phyloP scores from a whole-genome alignment of 164 flowering plant genomes.

The Tinospora cordifolia region DNA sequence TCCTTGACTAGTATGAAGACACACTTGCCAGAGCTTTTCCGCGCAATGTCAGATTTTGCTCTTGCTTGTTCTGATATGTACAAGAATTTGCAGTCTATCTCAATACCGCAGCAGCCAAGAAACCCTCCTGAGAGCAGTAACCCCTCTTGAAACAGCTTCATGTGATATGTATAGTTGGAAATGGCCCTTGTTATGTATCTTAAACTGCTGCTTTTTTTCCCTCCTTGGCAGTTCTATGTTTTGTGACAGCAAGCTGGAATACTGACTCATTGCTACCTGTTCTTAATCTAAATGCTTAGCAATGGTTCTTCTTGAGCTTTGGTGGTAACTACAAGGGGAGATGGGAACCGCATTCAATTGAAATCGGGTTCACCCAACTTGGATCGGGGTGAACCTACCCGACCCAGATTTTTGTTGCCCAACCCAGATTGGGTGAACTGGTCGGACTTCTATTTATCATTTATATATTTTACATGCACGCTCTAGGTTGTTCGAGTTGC shows the following conservation, averaged over 20 bases:
- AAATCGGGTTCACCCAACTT: too few relatives aligned
- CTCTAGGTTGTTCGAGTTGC: too few relatives aligned
- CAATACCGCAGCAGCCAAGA: constrained; percentile 16
- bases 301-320: not conserved
- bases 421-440: too few relatives aligned
- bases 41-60: constrained; percentile 64
- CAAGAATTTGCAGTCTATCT: constrained; percentile 36
- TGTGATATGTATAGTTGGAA: constrained; percentile 8
- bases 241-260: not conserved
- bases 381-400: too few relatives aligned
- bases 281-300: not conserved
- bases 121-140: constrained; percentile 14
- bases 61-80: constrained; percentile 47
- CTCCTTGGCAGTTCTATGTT: not conserved
- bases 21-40: constrained; percentile 75
- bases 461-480: too few relatives aligned
- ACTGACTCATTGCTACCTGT: not conserved
- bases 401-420: not conserved
- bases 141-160: constrained; percentile 10
- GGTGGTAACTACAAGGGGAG: too few relatives aligned
- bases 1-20: constrained; percentile 61
- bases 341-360: too few relatives aligned
- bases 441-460: too few relatives aligned
- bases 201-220: not conserved
- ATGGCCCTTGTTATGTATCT: not conserved